Percentiles rank a stretch among this genome's conserved stretches.
These are phyloP conservation scores for Fagus crenata DNA, from an alignment of 306 rosid species.

Conservation along the genomic window DNA sequence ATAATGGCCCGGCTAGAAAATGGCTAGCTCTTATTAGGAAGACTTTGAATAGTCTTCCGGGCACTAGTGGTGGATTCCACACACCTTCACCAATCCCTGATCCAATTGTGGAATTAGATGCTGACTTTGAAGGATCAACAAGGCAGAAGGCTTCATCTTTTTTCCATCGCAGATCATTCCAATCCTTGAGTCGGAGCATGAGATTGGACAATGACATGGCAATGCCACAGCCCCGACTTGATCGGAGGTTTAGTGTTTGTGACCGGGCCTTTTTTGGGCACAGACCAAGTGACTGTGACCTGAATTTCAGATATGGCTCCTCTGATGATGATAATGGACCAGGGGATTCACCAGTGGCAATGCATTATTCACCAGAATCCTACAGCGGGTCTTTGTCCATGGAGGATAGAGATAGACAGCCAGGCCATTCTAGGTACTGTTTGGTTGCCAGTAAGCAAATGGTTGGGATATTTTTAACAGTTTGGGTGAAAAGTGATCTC, in stretches of 20 bases:
- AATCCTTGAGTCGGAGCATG: slow-evolving; percentile 94
- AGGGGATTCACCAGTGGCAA: slow-evolving; percentile 61
- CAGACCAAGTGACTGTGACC: slow-evolving; percentile 77
- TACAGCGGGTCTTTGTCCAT: slow-evolving; percentile 53
- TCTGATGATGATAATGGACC: slow-evolving; percentile 83
- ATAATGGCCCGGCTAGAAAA: slow-evolving; percentile 94
- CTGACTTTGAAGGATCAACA: slow-evolving; percentile 86
- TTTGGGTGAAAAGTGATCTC: slow-evolving; percentile 86
- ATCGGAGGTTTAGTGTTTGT: slow-evolving; percentile 80
- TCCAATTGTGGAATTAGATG: slow-evolving; percentile 80
- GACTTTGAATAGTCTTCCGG: slow-evolving; percentile 89
- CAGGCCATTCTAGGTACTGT: slow-evolving; percentile 76
- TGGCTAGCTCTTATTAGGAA: slow-evolving; percentile 89
- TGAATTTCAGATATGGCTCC: slow-evolving; percentile 74
- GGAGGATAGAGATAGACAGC: slow-evolving; percentile 78
- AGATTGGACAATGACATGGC: slow-evolving; percentile 84
- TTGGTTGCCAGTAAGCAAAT: slow-evolving; percentile 96
- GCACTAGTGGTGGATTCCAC: slow-evolving; percentile 66
- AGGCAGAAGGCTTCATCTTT: slow-evolving; percentile 80
- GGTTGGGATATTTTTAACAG: slow-evolving; percentile 90
- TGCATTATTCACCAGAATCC: slow-evolving; percentile 67
- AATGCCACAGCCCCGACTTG: slow-evolving; percentile 64
- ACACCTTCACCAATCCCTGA: slow-evolving; percentile 86
- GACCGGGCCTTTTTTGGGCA: slow-evolving; percentile 76
- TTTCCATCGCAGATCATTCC: slow-evolving; percentile 89